Conservation (phyloP, 495 filamentous ascomycete species). For the Aspergillus homomorphus region DNA sequence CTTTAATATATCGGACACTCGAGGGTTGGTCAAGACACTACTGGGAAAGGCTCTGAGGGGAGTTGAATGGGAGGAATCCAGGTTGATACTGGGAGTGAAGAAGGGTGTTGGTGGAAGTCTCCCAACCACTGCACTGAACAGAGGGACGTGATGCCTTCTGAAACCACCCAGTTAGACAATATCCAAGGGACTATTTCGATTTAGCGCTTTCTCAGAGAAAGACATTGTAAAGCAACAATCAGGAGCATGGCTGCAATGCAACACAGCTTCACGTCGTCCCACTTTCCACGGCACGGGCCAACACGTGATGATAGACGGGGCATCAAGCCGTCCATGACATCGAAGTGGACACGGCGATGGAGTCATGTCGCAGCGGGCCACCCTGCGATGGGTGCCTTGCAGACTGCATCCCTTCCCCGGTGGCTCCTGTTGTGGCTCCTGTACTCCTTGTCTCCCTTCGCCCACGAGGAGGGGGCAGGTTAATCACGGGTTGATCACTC, state of each 20-base stretch:
- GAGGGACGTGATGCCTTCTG: not conserved
- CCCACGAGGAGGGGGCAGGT: slow-evolving; percentile 9
- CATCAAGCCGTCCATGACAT: not conserved
- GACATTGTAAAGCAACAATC: not conserved
- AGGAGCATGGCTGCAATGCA: slow-evolving; percentile 17
- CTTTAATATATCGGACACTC: not conserved
- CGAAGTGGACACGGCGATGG: not conserved
- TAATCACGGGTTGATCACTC: not conserved
- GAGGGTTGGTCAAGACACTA: too few species aligned
- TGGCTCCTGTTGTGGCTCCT: slow-evolving; percentile 11
- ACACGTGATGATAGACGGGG: not conserved
- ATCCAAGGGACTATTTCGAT: not conserved
- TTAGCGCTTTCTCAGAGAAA: not conserved
- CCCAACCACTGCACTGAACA: slow-evolving; percentile 10
- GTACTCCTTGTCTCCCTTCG: slow-evolving; percentile 28
- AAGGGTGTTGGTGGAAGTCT: not conserved
- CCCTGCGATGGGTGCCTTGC: slow-evolving; percentile 21
- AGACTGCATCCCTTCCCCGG: slow-evolving; percentile 16
- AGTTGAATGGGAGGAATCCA: slow-evolving; percentile 15
- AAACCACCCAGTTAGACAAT: not conserved
- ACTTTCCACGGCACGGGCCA: slow-evolving; percentile 17
- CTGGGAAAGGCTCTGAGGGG: too few species aligned
- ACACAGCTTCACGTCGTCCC: slow-evolving; percentile 2
- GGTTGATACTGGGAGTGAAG: slow-evolving; percentile 3
- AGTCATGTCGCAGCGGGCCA: not conserved